Percentiles rank a stretch among this genome's conserved stretches.
These are phyloP conservation scores for Aspergillus ellipticus DNA, from an alignment of 495 filamentous ascomycete species.

Conservation along the genomic window DNA sequence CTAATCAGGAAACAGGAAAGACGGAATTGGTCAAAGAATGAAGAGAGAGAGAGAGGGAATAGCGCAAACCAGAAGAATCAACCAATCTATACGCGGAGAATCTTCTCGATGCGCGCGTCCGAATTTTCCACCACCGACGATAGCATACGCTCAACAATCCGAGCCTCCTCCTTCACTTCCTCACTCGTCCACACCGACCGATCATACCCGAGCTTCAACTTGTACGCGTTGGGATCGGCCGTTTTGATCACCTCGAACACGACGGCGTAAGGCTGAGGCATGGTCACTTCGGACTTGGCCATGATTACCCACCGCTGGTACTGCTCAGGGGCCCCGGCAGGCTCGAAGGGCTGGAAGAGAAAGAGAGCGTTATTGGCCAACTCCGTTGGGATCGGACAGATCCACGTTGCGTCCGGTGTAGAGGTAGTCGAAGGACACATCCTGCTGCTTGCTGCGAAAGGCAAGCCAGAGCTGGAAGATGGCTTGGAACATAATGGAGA, in stretches of 20 bases:
- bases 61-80: no score
- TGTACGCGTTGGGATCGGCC: not conserved
- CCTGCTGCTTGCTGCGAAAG: not conserved
- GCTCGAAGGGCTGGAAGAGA: conserved; percentile 21
- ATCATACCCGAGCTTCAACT: conserved; percentile 11
- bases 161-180: not conserved
- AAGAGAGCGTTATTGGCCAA: conserved; percentile 10
- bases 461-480: conserved; percentile 14
- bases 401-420: conserved; percentile 21
- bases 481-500: conserved; percentile 20
- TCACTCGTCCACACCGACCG: not conserved
- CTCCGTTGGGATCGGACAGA: conserved; percentile 16
- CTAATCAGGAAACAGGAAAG: no score
- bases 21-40: no score
- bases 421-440: conserved; percentile 21
- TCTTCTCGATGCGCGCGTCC: no score
- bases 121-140: no score
- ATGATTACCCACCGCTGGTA: conserved; percentile 17
- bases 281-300: conserved; percentile 14
- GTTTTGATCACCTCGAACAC: conserved; percentile 14
- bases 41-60: no score
- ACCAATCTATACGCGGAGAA: no score
- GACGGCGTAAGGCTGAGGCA: conserved; percentile 15
- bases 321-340: conserved; percentile 4
- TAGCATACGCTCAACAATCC: no score